Evolutionary conservation across 768 basidiomycete genomes (phyloP).

Genomic region (Pleurotus platypus): DNA sequence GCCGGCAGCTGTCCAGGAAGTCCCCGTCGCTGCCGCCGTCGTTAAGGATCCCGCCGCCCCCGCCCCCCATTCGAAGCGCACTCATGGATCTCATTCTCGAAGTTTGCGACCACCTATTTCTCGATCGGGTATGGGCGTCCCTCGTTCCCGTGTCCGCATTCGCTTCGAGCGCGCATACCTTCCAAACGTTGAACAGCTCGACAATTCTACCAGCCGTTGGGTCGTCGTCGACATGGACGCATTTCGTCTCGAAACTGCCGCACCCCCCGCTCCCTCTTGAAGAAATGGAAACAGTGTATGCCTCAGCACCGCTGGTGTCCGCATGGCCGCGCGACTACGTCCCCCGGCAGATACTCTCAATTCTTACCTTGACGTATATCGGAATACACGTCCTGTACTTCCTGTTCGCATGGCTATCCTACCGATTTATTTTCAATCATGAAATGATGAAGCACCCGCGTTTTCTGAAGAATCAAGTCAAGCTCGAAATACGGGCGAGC

Average conservation of each 20-base stretch:
- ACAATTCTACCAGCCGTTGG: slow-evolving; percentile 28
- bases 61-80: neutral
- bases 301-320: slow-evolving; percentile 39
- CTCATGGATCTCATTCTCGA: slow-evolving; percentile 84
- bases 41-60: neutral
- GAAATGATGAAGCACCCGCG: slow-evolving; percentile 94
- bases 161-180: slow-evolving; percentile 23
- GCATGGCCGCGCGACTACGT: slow-evolving; percentile 87
- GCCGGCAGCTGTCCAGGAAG: neutral
- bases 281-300: slow-evolving; percentile 25
- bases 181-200: slow-evolving; percentile 35
- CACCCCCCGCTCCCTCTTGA: slow-evolving; percentile 47
- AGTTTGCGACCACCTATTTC: slow-evolving; percentile 62
- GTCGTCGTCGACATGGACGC: slow-evolving; percentile 44
- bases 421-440: slow-evolving; percentile 86
- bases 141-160: slow-evolving; percentile 65
- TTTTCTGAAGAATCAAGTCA: slow-evolving; percentile 87
- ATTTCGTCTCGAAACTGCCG: slow-evolving; percentile 52
- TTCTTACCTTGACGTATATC: slow-evolving; percentile 66
- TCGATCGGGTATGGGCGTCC: slow-evolving; percentile 79
- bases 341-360: slow-evolving; percentile 72
- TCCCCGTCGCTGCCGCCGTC: neutral
- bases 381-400: slow-evolving; percentile 90
- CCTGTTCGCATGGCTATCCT: slow-evolving; percentile 81
- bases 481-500: slow-evolving; percentile 71